These are phyloP conservation scores for Fusarium coicis DNA, from an alignment of 2,329 filamentous ascomycete species.

Conservation along the genomic window DNA sequence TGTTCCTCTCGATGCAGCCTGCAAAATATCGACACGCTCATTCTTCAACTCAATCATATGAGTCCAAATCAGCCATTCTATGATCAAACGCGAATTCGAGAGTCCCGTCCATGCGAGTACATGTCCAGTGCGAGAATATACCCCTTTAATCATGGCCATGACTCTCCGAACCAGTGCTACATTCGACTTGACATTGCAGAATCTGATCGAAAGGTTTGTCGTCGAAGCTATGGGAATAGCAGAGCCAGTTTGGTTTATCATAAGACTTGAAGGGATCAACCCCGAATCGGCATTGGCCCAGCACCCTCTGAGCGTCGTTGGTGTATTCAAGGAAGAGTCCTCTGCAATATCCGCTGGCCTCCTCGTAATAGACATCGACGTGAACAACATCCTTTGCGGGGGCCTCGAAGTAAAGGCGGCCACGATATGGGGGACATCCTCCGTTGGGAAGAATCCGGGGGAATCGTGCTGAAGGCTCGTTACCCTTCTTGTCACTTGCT, in stretches of 20 bases:
- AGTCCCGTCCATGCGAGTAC: too few relatives aligned
- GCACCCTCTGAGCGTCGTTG: not conserved
- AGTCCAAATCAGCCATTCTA: too few relatives aligned
- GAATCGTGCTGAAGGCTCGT: not conserved
- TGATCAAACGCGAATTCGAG: too few relatives aligned
- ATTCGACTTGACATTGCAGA: too few relatives aligned
- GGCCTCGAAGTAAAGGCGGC: not conserved
- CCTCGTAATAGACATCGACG: not conserved
- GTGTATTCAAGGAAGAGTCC: not conserved
- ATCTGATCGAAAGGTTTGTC: too few relatives aligned
- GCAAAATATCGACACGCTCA: too few relatives aligned
- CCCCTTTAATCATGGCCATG: too few relatives aligned
- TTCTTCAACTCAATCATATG: too few relatives aligned
- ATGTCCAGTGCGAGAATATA: too few relatives aligned
- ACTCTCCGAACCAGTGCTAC: too few relatives aligned
- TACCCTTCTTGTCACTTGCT: not conserved
- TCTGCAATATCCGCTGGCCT: not conserved
- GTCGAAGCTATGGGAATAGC: too few relatives aligned
- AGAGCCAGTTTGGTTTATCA: not conserved
- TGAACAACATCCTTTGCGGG: not conserved
- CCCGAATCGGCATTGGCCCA: conserved; percentile 1
- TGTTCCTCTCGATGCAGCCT: too few relatives aligned
- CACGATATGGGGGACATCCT: not conserved
- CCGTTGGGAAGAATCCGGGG: not conserved
- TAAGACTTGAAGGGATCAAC: not conserved